Evolutionary conservation across 2,329 filamentous ascomycete genomes (phyloP), one percentile per base, ranked within the genome.

Genomic region (Aspergillus japonicus): DNA sequence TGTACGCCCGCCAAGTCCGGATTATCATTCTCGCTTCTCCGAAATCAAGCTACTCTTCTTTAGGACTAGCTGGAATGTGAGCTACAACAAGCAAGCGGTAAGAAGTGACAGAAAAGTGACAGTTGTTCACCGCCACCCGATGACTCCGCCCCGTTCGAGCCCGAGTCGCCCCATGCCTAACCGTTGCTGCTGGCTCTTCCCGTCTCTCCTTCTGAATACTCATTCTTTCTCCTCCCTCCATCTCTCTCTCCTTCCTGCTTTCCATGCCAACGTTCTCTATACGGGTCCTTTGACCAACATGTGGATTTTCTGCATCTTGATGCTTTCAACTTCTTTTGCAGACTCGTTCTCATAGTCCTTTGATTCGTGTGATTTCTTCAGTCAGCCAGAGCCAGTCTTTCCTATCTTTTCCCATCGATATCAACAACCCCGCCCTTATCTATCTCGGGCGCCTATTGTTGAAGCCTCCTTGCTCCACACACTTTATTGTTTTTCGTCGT

Each of bases 271-370:
- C 56, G 39, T 49, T 56, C 50, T 62, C 44, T 56, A n/a, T 44
- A 63, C 53, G 42, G 55, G 59, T 63, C 57, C 55, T 39, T 47
- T 52, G 59, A 65, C 59, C 62, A 66, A 51, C 64, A 69, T 69
- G 67, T 64, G 68, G 54, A 64, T 52, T 39, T 56, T 56, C 44
- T 55, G 56, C 19, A 48, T 55, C 19, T 59, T 29, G 55, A 21
- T 44, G 57, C 29, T 48, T 31, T 59, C 35, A 39, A 23, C 47
- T 54, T 56, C 33, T 14, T 21, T 19, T 53, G 47, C 29, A 21
- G 29, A 21, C 33, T 56, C 16, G 31, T 44, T 31, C 54, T 53
- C 56, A 26, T 60, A 56, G 44, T 62, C 50, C n/a, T 57, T 56
- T 57, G 44, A 19, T 19, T 57, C 56, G 44, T 24, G 33, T 50